These are phyloP conservation scores for Colletotrichum costaricense DNA, from an alignment of 2,329 filamentous ascomycete species.

Conservation along the genomic window DNA sequence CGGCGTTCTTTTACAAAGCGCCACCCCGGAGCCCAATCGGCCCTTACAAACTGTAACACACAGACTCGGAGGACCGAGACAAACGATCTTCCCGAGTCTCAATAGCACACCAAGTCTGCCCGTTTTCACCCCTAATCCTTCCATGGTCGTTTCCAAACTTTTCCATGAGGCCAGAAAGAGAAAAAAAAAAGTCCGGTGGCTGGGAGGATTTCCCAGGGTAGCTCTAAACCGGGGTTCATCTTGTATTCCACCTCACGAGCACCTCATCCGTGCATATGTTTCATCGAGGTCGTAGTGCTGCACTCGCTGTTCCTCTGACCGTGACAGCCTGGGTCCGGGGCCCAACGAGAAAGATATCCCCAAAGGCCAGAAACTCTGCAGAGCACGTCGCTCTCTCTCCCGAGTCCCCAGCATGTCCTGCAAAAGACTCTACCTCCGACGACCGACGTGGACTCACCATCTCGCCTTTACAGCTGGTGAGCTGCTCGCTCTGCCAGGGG, in stretches of 20 bases:
- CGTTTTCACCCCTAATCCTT: background rate
- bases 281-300: slow-evolving; percentile 20
- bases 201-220: background rate
- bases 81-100: background rate
- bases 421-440: background rate
- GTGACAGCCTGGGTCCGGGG: slow-evolving; percentile 15
- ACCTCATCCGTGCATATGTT: slow-evolving; percentile 28
- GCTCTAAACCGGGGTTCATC: background rate
- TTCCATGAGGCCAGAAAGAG: slow-evolving; percentile 10
- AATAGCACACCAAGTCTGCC: background rate
- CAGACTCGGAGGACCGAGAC: slow-evolving; percentile 24
- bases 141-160: background rate
- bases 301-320: slow-evolving; percentile 5
- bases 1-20: background rate
- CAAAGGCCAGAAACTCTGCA: background rate
- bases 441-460: too few species aligned
- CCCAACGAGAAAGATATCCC: background rate
- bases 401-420: background rate
- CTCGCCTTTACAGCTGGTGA: too few species aligned
- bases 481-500: too few species aligned
- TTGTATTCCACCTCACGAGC: background rate
- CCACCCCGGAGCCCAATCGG: slow-evolving; percentile 9
- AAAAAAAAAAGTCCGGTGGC: background rate
- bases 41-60: slow-evolving; percentile 24
- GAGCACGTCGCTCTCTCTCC: background rate